Conservation (phyloP, 441 rosid species). For the Sinapis alba region DNA sequence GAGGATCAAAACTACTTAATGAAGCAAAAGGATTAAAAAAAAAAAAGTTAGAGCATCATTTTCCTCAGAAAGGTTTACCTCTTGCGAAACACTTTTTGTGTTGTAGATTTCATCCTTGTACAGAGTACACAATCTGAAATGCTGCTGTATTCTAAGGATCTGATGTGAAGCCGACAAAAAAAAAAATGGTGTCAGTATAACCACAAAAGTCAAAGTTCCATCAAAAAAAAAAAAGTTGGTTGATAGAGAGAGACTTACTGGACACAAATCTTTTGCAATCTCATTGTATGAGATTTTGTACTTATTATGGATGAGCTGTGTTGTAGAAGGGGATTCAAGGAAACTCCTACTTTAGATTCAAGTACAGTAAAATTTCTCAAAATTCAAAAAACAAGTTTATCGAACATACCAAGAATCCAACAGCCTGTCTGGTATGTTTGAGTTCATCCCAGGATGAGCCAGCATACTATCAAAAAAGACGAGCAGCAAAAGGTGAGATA, state of each 20-base stretch:
- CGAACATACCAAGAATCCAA: conserved; percentile 90
- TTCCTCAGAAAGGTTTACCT: conserved; percentile 54
- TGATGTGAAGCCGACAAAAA: conserved; percentile 33
- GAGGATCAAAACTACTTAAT: not conserved
- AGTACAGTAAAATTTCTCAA: not conserved
- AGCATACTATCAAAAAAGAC: conserved; percentile 61
- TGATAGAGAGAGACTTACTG: conserved; percentile 53
- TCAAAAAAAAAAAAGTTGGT: conserved; percentile 11
- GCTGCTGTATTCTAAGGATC: conserved; percentile 96
- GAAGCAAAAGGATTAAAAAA: not conserved
- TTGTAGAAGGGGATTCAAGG: conserved; percentile 14
- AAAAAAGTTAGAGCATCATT: not conserved
- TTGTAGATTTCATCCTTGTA: conserved; percentile 99
- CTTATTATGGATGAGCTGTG: conserved; percentile 99
- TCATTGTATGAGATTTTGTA: conserved; percentile 94
- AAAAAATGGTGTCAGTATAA: not conserved
- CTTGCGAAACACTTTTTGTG: conserved; percentile 90
- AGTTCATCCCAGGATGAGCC: conserved; percentile 97
- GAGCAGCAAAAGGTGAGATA: conserved; percentile 19
- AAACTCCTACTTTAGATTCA: not conserved
- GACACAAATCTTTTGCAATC: conserved; percentile 91
- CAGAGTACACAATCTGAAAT: conserved; percentile 91
- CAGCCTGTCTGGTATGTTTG: conserved; percentile 94
- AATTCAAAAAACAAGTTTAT: conserved; percentile 22
- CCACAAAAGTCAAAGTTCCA: conserved; percentile 7